Evolutionary conservation across 768 basidiomycete species (phyloP), one percentile per base, ranked within the genome.

Genomic region (Termitomyces sp.): DNA sequence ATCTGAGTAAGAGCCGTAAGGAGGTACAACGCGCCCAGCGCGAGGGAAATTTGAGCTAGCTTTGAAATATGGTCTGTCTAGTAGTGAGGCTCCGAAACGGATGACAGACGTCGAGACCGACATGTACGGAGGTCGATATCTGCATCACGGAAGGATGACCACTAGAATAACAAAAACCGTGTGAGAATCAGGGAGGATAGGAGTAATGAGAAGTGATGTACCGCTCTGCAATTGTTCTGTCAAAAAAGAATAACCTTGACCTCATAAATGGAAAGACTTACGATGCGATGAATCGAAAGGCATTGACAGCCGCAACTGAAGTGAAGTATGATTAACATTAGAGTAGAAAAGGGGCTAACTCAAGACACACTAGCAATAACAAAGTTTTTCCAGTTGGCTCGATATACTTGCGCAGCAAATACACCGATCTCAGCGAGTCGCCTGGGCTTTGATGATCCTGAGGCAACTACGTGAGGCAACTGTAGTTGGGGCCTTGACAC

Each of bases 301-400:
- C 71, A 63, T 77, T 76, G 63, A 77, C 66, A 51, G 66, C 70
- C 60, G 74, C 71, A 64, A 77, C 76, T 75, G 58, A 3, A 7
- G 45, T 5, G 20, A 44, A 56, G 34, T 28, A 41, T 58, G 4
- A 55, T 28, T 29, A 36, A 50, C 3, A 24, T n/a, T 4, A 18
- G 12, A 36, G 31, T 18, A n/a, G 37, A 22, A 12, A 6, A n/a
- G 47, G 22, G 47, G 22, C 34, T 12, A 10, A 51, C 47, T 31
- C 31, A 48, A 39, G 53, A 66, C 71, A 24, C 58, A 74, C 74
- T 68, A 60, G 69, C 72, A 60, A 76, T 70, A 60, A 77, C 70
- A 57, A 68, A 65, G 60, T 75, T 77, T 62, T 73, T 70, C 75
- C 76, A 77, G 57, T 73, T 72, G 28, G 69, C 70, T 61, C 71